A percentile compares a stretch with the other conserved stretches of the same genome.
Conservation (phyloP, 306 rosid genomes). For the Crataegus laevigata region DNA sequence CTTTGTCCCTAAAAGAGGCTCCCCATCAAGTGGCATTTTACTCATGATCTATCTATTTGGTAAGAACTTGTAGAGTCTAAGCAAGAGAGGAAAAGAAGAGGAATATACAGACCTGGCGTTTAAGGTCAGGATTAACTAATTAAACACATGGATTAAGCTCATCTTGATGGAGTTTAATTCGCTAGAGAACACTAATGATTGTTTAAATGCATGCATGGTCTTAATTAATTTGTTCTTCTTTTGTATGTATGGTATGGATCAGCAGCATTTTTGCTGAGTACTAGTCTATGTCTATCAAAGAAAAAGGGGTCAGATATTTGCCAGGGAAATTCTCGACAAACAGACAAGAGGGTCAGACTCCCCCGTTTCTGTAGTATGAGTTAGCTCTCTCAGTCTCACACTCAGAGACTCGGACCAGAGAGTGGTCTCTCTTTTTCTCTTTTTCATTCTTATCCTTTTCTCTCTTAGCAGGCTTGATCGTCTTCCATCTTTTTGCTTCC, state of each 20-base stretch:
- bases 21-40: neutral
- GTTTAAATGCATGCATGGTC: neutral
- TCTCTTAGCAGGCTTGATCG: constrained; percentile 26
- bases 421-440: neutral
- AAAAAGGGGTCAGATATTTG: constrained; percentile 32
- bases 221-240: neutral
- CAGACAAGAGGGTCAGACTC: constrained; percentile 52
- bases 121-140: neutral
- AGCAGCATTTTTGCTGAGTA: neutral
- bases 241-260: neutral
- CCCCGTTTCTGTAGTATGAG: constrained; percentile 33
- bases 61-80: neutral
- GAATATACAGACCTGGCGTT: neutral
- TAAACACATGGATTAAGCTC: neutral
- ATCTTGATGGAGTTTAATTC: neutral
- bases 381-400: neutral
- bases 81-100: neutral
- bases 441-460: neutral
- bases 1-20: neutral
- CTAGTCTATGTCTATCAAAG: neutral
- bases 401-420: neutral
- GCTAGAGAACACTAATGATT: neutral
- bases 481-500: constrained; percentile 33
- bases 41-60: neutral
- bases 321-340: constrained; percentile 65